Evolutionary conservation across 2,329 filamentous ascomycete species (phyloP).

Genomic region (Cladophialophora psammophila): DNA sequence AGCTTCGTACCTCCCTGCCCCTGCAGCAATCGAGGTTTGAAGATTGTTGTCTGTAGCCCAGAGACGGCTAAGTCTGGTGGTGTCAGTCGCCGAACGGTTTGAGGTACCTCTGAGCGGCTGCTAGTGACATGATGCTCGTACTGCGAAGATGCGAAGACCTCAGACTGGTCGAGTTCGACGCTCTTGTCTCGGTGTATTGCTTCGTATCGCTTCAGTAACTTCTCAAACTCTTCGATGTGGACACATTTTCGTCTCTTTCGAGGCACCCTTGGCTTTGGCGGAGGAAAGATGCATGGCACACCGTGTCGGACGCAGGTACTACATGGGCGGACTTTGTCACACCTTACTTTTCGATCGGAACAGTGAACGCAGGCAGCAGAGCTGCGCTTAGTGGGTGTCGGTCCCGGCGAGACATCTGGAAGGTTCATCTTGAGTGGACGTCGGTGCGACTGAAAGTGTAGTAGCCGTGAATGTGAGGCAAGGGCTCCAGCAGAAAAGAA

Average conservation of each 20-base stretch:
- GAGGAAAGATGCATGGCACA: constrained; percentile 46
- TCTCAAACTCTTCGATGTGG: background rate
- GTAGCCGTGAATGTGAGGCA: background rate
- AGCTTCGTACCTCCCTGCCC: constrained; percentile 34
- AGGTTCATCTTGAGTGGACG: background rate
- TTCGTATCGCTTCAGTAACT: background rate
- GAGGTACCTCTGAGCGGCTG: background rate
- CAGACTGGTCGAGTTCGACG: background rate
- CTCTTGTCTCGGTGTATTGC: background rate
- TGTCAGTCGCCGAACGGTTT: background rate
- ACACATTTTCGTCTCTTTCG: constrained; percentile 29
- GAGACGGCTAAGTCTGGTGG: background rate
- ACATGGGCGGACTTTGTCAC: constrained; percentile 52
- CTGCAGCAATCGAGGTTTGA: constrained; percentile 37
- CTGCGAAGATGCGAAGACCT: background rate
- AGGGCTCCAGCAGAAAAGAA: background rate
- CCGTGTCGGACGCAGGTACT: constrained; percentile 53
- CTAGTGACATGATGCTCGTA: background rate
- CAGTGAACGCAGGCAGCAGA: constrained; percentile 47
- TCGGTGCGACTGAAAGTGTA: background rate
- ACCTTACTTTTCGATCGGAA: constrained; percentile 53
- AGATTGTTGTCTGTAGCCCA: constrained; percentile 23
- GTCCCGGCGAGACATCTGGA: background rate
- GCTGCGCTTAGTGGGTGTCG: background rate
- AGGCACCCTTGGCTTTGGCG: constrained; percentile 23